Evolutionary conservation across 495 filamentous ascomycete genomes (phyloP), one percentile per base, ranked within the genome.

Genomic region (Aspergillus bertholletiae): DNA sequence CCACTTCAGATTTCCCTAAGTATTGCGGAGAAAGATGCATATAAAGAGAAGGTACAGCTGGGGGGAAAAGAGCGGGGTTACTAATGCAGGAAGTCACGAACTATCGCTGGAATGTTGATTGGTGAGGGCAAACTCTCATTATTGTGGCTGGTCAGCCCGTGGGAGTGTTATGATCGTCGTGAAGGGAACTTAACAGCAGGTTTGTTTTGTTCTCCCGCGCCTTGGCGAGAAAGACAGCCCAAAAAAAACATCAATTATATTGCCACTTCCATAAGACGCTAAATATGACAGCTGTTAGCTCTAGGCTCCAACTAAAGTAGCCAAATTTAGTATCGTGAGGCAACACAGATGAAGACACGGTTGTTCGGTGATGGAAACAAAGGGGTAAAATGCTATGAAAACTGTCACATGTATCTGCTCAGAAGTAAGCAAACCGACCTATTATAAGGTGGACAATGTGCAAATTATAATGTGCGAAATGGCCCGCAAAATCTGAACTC

Each of bases 1-100:
- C 46, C 43, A 51, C 46, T 39, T 52, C 47, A 50, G 39, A 39
- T 39, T 41, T 24, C 7, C 39, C 39, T 3, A 5, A 43, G 18
- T 43, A 18, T 20, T 21, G 21, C 17, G 32, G 32, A 23, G 26
- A 28, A 43, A 37, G 34, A n/a, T 21, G 49, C 49, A 41, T 45
- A 35, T 8, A 28, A 5, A 23, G 26, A 24, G 37, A 12, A 30
- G 17, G 11, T n/a, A 8, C 5, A 41, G 41, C 8, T 30, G 30
- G 15, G 15, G 22, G 30, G 23, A 7, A 26, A 46, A 18, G 12
- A 51, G n/a, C n/a, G n/a, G n/a, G 13, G 26, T 26, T 20, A 46
- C 15, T n/a, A 34, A 35, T 28, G 24, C 18, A 13, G 47, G 12
- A 43, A 23, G 26, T 15, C 8, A 37, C 13, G 2, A 37, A n/a